phyloP scores from a whole-genome alignment of 768 basidiomycete species.

The Russula earlei region DNA sequence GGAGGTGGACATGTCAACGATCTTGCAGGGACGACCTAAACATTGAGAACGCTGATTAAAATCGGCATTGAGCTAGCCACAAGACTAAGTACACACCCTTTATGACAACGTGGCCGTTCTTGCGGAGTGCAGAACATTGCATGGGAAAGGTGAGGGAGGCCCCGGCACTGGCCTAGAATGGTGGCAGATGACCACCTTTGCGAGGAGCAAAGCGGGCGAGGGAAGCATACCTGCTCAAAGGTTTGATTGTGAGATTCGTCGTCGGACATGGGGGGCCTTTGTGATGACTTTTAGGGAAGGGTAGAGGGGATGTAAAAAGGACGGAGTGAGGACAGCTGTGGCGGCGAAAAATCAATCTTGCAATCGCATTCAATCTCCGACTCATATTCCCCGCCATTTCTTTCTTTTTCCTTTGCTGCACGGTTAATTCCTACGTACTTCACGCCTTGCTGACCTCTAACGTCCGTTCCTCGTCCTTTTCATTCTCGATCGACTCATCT shows the following conservation, averaged over 20 bases:
- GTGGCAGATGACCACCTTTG: slow-evolving; percentile 11
- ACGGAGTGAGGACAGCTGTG: slow-evolving; percentile 20
- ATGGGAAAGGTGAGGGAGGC: slow-evolving; percentile 75
- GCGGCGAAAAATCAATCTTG: slow-evolving; percentile 26
- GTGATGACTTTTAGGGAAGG: slow-evolving; percentile 20
- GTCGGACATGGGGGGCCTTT: slow-evolving; percentile 57
- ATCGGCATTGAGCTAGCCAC: neutral
- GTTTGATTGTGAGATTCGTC: slow-evolving; percentile 81
- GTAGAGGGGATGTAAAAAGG: slow-evolving; percentile 24
- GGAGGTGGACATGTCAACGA: slow-evolving; percentile 22
- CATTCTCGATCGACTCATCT: no score
- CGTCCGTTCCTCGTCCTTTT: no score
- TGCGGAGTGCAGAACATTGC: slow-evolving; percentile 95
- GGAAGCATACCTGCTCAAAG: slow-evolving; percentile 64
- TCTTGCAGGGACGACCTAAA: slow-evolving; percentile 22
- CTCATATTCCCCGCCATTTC: no score
- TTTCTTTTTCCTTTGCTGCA: no score
- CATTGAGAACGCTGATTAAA: neutral
- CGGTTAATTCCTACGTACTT: no score
- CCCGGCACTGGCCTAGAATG: slow-evolving; percentile 51
- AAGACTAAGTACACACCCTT: slow-evolving; percentile 34
- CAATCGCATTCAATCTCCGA: slow-evolving; percentile 36
- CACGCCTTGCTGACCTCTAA: no score
- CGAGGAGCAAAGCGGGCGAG: neutral
- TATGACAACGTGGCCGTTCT: slow-evolving; percentile 92